These are phyloP conservation scores for Lachnellula suecica DNA, from an alignment of 2,329 filamentous ascomycete genomes.

Conservation along the genomic window DNA sequence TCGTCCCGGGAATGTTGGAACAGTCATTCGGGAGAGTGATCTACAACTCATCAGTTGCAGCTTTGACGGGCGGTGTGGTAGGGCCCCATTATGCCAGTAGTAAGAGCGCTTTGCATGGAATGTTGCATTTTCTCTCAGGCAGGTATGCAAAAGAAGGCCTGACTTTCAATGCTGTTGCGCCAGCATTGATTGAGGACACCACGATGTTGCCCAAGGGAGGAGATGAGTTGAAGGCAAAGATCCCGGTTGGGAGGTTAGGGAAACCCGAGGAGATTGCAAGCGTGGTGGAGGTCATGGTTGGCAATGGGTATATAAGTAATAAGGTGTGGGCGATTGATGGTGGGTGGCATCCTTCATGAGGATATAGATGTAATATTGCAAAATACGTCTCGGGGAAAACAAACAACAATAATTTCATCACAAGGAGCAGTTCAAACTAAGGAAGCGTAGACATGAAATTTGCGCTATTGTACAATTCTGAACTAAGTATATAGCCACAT, in stretches of 20 bases:
- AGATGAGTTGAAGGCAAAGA: constrained; percentile 32
- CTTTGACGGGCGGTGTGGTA: constrained; percentile 22
- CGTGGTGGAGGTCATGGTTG: constrained; percentile 46
- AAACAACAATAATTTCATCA: no score
- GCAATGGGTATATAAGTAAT: constrained; percentile 45
- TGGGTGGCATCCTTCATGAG: constrained; percentile 23
- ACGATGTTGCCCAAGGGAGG: constrained; percentile 39
- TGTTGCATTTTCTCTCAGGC: constrained; percentile 45
- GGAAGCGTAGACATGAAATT: no score
- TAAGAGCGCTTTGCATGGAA: constrained; percentile 46
- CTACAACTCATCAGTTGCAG: constrained; percentile 22
- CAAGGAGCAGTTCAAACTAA: no score
- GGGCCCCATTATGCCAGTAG: constrained; percentile 26
- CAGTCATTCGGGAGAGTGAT: constrained; percentile 33
- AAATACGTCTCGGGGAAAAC: no score
- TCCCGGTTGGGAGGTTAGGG: constrained; percentile 45
- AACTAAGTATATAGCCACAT: no score
- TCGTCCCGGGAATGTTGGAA: constrained; percentile 36
- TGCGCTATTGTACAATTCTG: no score
- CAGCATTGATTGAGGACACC: constrained; percentile 46
- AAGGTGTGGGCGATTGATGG: constrained; percentile 43
- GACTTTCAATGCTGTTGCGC: constrained; percentile 48
- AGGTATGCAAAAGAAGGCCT: constrained; percentile 43
- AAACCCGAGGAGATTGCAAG: constrained; percentile 46
- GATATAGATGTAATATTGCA: no score